Base-by-base conservation (phyloP, 768 basidiomycete genomes). In the Kwoniella dendrophila region DNA sequence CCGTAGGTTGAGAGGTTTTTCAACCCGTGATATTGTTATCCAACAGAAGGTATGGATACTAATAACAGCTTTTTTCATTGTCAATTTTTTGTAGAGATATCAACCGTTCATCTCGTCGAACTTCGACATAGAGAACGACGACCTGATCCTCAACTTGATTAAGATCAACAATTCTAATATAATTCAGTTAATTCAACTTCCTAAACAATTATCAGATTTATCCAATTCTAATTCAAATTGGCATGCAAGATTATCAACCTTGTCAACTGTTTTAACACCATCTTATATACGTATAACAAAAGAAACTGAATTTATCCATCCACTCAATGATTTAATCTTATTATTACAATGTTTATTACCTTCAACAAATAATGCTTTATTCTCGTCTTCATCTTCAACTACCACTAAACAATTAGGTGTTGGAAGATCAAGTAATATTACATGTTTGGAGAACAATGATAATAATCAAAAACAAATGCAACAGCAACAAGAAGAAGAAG, bases 181-280 rank as follows among this genome's bases (percentile, higher is more conserved):
- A n/a, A n/a, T n/a, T 20, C 56, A 58, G 22, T 22, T 59, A 24
- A 43, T 59, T 27, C 58, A 59, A 30, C 58, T 59, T 59, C 58
- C 58, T 10, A 22, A 30, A 4, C 10, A 45, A 24, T 12, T 59
- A 4, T 59, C 58, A 34, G 4, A n/a, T n/a, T 33, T 59, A 27
- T 27, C 34, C 34, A 11, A 7, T 22, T 16, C 40, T 16, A 16
- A 44, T 22, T 2, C 30, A 16, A 4, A 32, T 3, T 2, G 26
- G 27, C 38, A 49, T 32, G 7, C 24, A 12, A 20, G 43, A 18
- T 36, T 48, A 27, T 48, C 47, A n/a, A 29, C 56, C 4, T 58
- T 58, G 16, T 48, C 56, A 16, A 58, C 56, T 6, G 20, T 58
- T 10, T 44, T 58, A 4, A 58, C 56, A 2, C 22, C 45, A 10